phyloP scores from a whole-genome alignment of 768 basidiomycete species.

The Pleurotus tuoliensis region DNA sequence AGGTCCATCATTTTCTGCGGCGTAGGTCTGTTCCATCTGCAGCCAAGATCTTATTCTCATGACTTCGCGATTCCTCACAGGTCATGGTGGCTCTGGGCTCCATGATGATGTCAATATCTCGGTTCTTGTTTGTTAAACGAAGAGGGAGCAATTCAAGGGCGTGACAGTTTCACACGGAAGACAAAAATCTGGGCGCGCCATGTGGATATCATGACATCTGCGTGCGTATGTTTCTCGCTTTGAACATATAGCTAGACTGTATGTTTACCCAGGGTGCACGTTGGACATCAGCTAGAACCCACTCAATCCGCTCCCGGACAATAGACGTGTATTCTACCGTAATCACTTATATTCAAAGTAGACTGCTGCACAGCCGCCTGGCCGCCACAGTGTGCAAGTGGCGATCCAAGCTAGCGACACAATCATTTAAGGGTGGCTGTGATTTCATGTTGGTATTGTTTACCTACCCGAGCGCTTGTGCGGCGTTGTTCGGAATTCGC shows the following conservation, averaged over 20 bases:
- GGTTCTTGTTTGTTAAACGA: conserved; percentile 21
- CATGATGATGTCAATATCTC: conserved; percentile 24
- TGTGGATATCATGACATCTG: not conserved
- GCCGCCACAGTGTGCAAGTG: not conserved
- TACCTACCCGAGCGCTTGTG: not conserved
- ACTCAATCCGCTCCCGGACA: not conserved
- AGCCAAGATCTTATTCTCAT: not conserved
- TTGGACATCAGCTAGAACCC: not conserved
- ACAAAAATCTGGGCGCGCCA: not conserved
- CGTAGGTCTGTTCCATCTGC: conserved; percentile 19
- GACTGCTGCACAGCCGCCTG: not conserved
- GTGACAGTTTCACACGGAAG: conserved; percentile 6
- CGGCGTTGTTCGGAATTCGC: not conserved
- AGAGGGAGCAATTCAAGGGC: conserved; percentile 10
- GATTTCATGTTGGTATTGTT: not conserved
- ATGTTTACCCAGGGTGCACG: not conserved
- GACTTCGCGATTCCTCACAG: conserved; percentile 11
- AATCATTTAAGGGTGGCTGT: not conserved
- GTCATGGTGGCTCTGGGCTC: conserved; percentile 23
- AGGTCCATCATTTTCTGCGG: conserved; percentile 39
- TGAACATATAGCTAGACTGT: not conserved
- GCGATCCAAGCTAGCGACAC: conserved; percentile 1
- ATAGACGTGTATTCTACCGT: not conserved
- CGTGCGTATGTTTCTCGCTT: not conserved
- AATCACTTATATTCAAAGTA: not conserved